These are phyloP conservation scores for Trametes cingulata DNA, from an alignment of 768 basidiomycete genomes.

Conservation along the genomic window DNA sequence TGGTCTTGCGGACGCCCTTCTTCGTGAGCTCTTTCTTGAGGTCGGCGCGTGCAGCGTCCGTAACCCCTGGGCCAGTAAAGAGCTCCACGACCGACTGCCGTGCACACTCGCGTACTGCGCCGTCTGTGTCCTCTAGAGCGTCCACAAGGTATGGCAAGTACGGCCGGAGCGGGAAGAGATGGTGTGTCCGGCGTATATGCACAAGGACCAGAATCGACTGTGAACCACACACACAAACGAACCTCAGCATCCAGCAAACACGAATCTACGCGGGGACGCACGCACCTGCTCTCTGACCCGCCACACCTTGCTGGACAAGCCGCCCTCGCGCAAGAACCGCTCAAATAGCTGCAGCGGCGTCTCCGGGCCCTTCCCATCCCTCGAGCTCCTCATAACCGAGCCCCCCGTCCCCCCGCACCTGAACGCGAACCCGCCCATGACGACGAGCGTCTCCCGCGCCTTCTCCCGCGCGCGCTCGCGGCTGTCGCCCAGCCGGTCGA, in stretches of 20 bases:
- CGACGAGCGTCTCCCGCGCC: constrained; percentile 75
- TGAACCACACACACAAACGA: not conserved
- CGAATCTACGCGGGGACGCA: constrained; percentile 7
- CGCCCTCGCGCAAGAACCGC: constrained; percentile 67
- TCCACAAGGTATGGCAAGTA: constrained; percentile 82
- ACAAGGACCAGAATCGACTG: constrained; percentile 65
- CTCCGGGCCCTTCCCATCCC: constrained; percentile 63
- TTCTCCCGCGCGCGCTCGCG: constrained; percentile 71
- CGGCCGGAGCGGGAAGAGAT: constrained; percentile 76
- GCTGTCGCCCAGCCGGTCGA: constrained; percentile 80
- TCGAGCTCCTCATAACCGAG: constrained; percentile 44
- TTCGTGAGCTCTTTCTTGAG: constrained; percentile 89
- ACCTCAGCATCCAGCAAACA: not conserved
- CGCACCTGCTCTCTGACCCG: constrained; percentile 85
- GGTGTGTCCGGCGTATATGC: constrained; percentile 68
- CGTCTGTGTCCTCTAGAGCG: constrained; percentile 87
- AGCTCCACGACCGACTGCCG: constrained; percentile 79
- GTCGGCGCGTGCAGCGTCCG: constrained; percentile 86
- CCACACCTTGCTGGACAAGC: constrained; percentile 80
- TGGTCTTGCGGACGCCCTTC: constrained; percentile 84
- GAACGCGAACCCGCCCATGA: constrained; percentile 73
- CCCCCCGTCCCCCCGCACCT: constrained; percentile 46
- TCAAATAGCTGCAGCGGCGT: constrained; percentile 72
- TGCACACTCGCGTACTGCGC: constrained; percentile 85
- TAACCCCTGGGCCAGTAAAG: constrained; percentile 81